Percentiles rank a stretch among this genome's conserved stretches.
Conservation (phyloP, 306 rosid genomes). For the Datisca glomerata region DNA sequence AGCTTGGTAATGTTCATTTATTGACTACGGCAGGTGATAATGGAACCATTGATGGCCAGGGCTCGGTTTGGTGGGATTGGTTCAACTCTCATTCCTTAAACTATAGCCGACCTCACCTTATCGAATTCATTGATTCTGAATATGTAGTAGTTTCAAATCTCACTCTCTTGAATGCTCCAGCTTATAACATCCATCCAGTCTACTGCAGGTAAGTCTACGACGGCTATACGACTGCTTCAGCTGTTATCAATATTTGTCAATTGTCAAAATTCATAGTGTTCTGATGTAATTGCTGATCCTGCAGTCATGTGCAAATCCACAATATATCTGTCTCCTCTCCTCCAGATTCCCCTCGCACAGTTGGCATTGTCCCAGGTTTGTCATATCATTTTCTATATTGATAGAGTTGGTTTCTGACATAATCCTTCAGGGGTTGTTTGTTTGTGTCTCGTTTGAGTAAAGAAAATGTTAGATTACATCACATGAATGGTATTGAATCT, state of each 20-base stretch:
- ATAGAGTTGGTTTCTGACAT: too few species aligned
- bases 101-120: conserved; percentile 87
- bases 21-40: conserved; percentile 51
- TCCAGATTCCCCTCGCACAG: conserved; percentile 68
- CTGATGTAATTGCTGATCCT: neutral
- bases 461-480: neutral
- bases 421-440: too few species aligned
- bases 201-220: conserved; percentile 69
- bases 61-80: conserved; percentile 94
- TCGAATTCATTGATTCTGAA: conserved; percentile 56
- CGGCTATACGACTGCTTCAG: neutral
- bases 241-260: conserved; percentile 1
- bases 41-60: conserved; percentile 88
- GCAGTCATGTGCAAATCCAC: conserved; percentile 78
- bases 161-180: conserved; percentile 81
- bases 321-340: conserved; percentile 71
- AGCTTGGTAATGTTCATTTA: too few species aligned
- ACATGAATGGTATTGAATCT: neutral
- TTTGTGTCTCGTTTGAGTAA: neutral
- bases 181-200: conserved; percentile 81
- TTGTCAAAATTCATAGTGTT: neutral
- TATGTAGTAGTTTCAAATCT: conserved; percentile 80
- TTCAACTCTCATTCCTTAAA: conserved; percentile 55
- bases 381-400: conserved; percentile 7
- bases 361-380: conserved; percentile 92